A percentile compares a stretch with the other conserved stretches of the same genome.
These are phyloP conservation scores for Dictyostelium firmibasis DNA, from an alignment of 78 protist species.

Conservation along the genomic window DNA sequence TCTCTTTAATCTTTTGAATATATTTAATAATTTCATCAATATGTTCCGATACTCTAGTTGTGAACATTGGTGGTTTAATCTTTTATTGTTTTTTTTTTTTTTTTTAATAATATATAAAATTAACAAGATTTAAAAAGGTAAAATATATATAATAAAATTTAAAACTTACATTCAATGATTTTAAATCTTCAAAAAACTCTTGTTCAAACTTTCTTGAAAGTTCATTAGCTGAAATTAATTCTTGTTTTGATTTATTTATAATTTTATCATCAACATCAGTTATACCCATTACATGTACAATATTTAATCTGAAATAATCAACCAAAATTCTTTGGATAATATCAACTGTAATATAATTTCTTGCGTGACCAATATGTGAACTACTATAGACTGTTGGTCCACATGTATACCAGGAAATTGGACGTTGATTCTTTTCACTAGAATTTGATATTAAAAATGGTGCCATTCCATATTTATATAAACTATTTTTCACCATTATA, in stretches of 20 bases:
- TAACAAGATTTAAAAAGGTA: neutral
- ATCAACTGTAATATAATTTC: conserved; percentile 96
- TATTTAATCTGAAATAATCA: conserved; percentile 89
- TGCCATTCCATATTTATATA: conserved; percentile 9
- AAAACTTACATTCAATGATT: conserved; percentile 36
- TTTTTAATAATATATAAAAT: no score
- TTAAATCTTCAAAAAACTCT: conserved; percentile 69
- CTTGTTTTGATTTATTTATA: conserved; percentile 61
- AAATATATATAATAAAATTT: neutral
- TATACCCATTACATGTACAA: conserved; percentile 86
- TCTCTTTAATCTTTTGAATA: conserved; percentile 46
- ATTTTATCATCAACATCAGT: conserved; percentile 92
- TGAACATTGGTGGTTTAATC: conserved; percentile 72
- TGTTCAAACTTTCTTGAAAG: conserved; percentile 45
- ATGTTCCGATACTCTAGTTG: conserved; percentile 79
- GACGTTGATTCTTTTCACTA: neutral
- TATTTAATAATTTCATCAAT: conserved; percentile 57
- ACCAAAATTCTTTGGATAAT: conserved; percentile 94
- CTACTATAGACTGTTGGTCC: conserved; percentile 91
- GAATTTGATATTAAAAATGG: conserved; percentile 25
- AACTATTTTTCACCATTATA: conserved; percentile 46
- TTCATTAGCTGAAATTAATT: conserved; percentile 2
- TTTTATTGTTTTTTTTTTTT: neutral
- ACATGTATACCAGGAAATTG: conserved; percentile 83
- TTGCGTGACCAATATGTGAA: conserved; percentile 88